These are phyloP conservation scores for Rhodomyrtus psidioides DNA, from an alignment of 441 rosid genomes.

Conservation along the genomic window DNA sequence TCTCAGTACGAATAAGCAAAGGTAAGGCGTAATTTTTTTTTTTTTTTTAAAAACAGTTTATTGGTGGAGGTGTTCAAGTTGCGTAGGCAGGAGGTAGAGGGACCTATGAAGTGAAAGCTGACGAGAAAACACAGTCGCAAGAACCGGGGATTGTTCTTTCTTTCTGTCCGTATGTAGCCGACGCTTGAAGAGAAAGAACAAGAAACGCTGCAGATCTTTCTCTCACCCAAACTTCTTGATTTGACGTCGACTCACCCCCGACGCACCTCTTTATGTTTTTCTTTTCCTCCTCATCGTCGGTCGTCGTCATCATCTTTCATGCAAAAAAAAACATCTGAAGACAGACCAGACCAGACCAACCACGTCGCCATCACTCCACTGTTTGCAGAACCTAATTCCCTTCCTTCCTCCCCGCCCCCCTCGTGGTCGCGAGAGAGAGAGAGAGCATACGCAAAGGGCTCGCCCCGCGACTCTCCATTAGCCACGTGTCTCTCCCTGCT, in stretches of 20 bases:
- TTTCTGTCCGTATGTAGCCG: background rate
- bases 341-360: background rate
- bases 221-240: background rate
- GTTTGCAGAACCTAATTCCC: background rate
- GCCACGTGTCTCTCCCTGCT: background rate
- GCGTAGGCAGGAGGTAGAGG: background rate
- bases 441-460: background rate
- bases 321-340: background rate
- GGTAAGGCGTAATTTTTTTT: background rate
- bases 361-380: background rate
- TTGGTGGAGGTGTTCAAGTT: background rate
- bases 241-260: background rate
- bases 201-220: background rate
- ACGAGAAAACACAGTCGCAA: background rate
- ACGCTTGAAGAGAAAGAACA: background rate
- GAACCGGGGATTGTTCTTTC: background rate
- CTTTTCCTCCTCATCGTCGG: background rate
- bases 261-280: background rate
- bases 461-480: background rate
- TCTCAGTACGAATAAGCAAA: background rate
- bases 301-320: background rate
- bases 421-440: background rate
- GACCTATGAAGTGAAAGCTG: background rate
- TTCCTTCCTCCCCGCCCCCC: background rate
- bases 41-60: too few relatives aligned